Conservation (phyloP, 192 early-diverging fungal genomes). For the Phlyctochytrium planicorne region DNA sequence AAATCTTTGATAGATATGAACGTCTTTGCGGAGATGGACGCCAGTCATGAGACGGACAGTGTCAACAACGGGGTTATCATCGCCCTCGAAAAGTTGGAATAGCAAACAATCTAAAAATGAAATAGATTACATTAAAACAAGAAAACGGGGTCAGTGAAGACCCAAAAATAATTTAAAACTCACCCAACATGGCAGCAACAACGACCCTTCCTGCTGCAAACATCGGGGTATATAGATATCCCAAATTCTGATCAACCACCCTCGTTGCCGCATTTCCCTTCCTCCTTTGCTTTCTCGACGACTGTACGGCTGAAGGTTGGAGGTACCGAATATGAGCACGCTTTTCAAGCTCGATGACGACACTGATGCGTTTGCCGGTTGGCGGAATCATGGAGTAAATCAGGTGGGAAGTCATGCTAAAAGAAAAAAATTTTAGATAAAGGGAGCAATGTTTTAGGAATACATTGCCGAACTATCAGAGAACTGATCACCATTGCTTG, state of each 20-base stretch:
- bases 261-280: constrained; percentile 32
- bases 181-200: constrained; percentile 49
- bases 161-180: constrained; percentile 44
- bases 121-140: no score
- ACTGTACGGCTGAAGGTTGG: constrained; percentile 31
- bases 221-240: constrained; percentile 53
- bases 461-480: constrained; percentile 13
- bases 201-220: constrained; percentile 69
- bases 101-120: constrained; percentile 13
- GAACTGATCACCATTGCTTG: constrained; percentile 11
- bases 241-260: constrained; percentile 29
- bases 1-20: constrained; percentile 15
- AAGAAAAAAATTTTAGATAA: no score
- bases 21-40: constrained; percentile 26
- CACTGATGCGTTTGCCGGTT: constrained; percentile 22
- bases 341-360: constrained; percentile 33
- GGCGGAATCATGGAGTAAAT: constrained; percentile 51
- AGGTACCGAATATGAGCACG: constrained; percentile 63
- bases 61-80: constrained; percentile 56
- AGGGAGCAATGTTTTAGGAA: no score
- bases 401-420: constrained; percentile 68
- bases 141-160: neutral
- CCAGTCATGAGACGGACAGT: constrained; percentile 65
- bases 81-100: constrained; percentile 49
- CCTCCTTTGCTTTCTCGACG: constrained; percentile 5